Conservation (phyloP, 768 basidiomycete species). For the Rhodotorula graminis region DNA sequence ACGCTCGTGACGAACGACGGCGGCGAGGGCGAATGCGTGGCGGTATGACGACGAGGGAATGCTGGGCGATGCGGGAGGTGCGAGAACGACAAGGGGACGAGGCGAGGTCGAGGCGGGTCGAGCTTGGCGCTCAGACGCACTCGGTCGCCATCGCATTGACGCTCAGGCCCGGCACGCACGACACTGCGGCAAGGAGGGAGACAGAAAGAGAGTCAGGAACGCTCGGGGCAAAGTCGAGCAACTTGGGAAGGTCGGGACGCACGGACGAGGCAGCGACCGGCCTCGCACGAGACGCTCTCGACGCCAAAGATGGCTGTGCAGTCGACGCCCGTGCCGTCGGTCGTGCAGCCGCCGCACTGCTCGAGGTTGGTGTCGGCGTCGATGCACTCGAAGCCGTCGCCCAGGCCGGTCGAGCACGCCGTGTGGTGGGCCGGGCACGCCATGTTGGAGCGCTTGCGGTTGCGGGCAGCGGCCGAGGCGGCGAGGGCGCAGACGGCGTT, state of each 20-base stretch:
- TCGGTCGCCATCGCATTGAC: slow-evolving; percentile 24
- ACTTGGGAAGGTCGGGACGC: slow-evolving; percentile 1
- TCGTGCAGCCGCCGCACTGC: slow-evolving; percentile 69
- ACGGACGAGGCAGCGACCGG: slow-evolving; percentile 45
- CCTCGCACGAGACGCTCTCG: slow-evolving; percentile 66
- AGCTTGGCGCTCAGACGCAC: slow-evolving; percentile 13
- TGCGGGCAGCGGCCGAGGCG: slow-evolving; percentile 5
- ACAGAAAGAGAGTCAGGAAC: not conserved
- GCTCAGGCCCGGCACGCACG: slow-evolving; percentile 22
- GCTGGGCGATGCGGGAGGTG: slow-evolving; percentile 1
- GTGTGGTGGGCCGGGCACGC: slow-evolving; percentile 25
- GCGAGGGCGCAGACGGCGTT: slow-evolving; percentile 10
- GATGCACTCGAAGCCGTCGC: slow-evolving; percentile 48
- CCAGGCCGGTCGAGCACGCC: slow-evolving; percentile 30
- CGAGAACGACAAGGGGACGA: not conserved
- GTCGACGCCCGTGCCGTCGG: slow-evolving; percentile 59
- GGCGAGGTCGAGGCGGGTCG: not conserved
- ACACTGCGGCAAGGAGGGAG: not conserved
- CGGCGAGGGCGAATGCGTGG: not conserved
- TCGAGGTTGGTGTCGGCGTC: slow-evolving; percentile 61
- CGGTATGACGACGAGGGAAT: not conserved
- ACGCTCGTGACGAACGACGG: not conserved
- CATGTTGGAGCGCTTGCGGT: slow-evolving; percentile 14
- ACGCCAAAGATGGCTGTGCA: slow-evolving; percentile 64
- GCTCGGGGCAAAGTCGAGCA: not conserved